Evolutionary conservation across 495 filamentous ascomycete species (phyloP).

Genomic region (Thozetella sp.): DNA sequence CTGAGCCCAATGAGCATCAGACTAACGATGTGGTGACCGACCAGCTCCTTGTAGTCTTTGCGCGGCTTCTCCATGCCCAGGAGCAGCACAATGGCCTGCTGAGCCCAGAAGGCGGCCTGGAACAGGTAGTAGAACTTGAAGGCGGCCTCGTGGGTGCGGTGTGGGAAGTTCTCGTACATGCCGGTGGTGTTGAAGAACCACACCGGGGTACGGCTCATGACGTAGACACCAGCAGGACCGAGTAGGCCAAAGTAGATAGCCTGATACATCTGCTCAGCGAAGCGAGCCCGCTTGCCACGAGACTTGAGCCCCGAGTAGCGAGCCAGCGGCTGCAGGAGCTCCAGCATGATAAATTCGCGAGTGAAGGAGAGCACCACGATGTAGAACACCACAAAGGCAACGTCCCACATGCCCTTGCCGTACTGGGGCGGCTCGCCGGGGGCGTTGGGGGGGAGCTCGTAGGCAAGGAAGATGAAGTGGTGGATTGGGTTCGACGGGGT

Average conservation of each 20-base stretch:
- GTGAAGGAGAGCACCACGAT: conserved; percentile 88
- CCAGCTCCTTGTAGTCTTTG: conserved; percentile 95
- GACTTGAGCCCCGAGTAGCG: conserved; percentile 68
- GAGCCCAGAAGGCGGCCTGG: conserved; percentile 94
- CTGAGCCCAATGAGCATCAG: conserved; percentile 84
- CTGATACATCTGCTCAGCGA: conserved; percentile 98
- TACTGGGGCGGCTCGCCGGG: conserved; percentile 68
- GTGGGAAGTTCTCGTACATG: conserved; percentile 93
- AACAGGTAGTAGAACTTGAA: conserved; percentile 99
- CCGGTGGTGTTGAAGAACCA: conserved; percentile 95
- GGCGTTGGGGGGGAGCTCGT: conserved; percentile 62
- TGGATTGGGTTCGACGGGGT: conserved; percentile 80
- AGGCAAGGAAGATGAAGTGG: conserved; percentile 91
- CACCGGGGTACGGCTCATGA: conserved; percentile 88
- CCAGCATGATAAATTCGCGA: conserved; percentile 96
- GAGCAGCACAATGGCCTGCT: conserved; percentile 89
- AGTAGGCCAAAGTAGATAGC: conserved; percentile 91
- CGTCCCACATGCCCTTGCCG: conserved; percentile 84
- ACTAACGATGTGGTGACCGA: conserved; percentile 92
- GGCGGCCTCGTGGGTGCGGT: conserved; percentile 76
- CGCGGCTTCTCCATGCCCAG: conserved; percentile 92
- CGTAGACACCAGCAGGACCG: conserved; percentile 85
- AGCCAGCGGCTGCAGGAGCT: conserved; percentile 79
- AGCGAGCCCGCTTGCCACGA: conserved; percentile 81
- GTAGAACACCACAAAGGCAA: conserved; percentile 89